Conservation (phyloP, 169 alveolate species). For the Plasmodium ovale region DNA sequence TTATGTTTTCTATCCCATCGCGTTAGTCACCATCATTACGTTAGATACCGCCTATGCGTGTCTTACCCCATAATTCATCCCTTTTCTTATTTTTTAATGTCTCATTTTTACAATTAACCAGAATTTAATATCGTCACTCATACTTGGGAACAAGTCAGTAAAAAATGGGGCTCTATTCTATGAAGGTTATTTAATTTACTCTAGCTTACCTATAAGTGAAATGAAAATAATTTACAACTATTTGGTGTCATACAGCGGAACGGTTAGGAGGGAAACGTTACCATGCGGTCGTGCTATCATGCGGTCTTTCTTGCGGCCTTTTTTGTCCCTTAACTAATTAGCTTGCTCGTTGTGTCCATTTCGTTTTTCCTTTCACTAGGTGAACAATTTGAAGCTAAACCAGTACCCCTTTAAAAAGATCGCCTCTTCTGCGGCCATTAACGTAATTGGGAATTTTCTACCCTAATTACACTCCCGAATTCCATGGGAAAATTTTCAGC, state of each 20-base stretch:
- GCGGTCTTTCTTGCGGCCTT: too few relatives aligned
- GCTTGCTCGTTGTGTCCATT: neutral
- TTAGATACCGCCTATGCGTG: neutral
- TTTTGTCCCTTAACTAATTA: too few relatives aligned
- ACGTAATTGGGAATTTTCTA: constrained; percentile 19
- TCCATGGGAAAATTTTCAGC: too few relatives aligned
- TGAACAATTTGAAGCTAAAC: constrained; percentile 54
- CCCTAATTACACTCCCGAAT: too few relatives aligned
- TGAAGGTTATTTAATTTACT: constrained; percentile 62
- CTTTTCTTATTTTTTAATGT: neutral
- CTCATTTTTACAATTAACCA: neutral
- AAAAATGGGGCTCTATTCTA: constrained; percentile 45
- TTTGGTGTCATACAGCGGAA: constrained; percentile 62
- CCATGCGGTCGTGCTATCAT: too few relatives aligned
- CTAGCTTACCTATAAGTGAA: constrained; percentile 44
- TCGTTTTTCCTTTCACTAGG: constrained; percentile 17
- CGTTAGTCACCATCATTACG: too few relatives aligned
- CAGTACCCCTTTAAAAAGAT: constrained; percentile 60
- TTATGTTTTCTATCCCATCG: too few relatives aligned
- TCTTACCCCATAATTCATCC: too few relatives aligned
- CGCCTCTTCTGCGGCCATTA: constrained; percentile 70
- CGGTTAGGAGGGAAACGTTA: too few relatives aligned
- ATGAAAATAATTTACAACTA: constrained; percentile 63
- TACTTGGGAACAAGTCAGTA: constrained; percentile 36
- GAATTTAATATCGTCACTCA: constrained; percentile 50